Conservation (phyloP, 176 grass and related monocot species). For the Raddia guianensis region DNA sequence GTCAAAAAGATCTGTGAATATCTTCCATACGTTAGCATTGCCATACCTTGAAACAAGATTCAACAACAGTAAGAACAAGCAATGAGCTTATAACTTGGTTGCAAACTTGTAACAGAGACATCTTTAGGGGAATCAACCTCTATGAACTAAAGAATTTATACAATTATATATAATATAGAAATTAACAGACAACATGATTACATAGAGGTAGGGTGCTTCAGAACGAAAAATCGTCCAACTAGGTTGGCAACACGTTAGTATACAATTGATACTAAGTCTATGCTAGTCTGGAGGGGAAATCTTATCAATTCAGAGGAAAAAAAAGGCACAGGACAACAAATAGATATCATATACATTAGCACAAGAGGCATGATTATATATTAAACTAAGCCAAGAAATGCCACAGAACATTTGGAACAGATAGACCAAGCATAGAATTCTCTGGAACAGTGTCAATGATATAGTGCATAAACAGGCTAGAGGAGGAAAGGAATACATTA, state of each 20-base stretch:
- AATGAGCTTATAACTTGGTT: neutral
- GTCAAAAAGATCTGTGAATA: constrained; percentile 94
- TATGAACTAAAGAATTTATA: constrained; percentile 31
- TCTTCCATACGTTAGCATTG: constrained; percentile 96
- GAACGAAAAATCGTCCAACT: neutral
- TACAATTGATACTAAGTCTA: constrained; percentile 7
- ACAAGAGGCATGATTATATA: constrained; percentile 1
- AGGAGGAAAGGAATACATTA: constrained; percentile 11
- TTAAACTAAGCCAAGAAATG: constrained; percentile 22
- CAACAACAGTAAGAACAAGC: constrained; percentile 25
- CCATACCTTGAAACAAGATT: constrained; percentile 65
- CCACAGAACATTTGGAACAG: constrained; percentile 10
- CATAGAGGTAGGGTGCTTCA: neutral
- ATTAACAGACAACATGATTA: constrained; percentile 7
- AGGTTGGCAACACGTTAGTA: neutral
- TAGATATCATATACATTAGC: neutral
- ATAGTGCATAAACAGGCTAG: neutral
- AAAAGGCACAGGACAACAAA: neutral
- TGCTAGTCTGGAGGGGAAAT: neutral
- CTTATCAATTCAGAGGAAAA: neutral
- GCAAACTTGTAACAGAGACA: neutral
- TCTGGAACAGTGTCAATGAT: neutral
- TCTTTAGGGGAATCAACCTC: constrained; percentile 1
- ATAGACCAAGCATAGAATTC: neutral
- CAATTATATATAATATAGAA: neutral